These are phyloP conservation scores for Rhizomucor pusillus DNA, from an alignment of 371 early-diverging fungal genomes.

Conservation along the genomic window DNA sequence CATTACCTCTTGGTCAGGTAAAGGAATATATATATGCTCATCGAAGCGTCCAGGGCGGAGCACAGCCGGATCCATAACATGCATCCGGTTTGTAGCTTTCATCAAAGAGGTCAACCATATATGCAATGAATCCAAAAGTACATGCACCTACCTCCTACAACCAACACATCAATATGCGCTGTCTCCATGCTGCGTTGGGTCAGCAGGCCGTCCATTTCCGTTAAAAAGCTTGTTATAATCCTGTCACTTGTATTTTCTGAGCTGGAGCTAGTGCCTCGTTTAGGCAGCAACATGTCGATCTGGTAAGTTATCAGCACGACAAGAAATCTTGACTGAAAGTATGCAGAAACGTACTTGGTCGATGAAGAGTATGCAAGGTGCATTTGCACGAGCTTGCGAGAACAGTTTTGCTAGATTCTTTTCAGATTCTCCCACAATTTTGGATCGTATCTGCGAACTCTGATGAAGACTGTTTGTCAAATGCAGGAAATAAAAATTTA, in stretches of 20 bases:
- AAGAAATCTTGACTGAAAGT: too few species aligned
- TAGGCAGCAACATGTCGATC: slow-evolving; percentile 72
- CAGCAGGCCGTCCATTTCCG: slow-evolving; percentile 82
- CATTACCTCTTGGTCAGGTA: slow-evolving; percentile 55
- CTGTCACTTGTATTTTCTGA: slow-evolving; percentile 80
- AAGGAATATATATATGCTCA: slow-evolving; percentile 94
- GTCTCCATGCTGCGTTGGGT: slow-evolving; percentile 33
- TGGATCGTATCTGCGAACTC: slow-evolving; percentile 77
- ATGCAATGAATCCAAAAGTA: neutral
- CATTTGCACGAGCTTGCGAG: slow-evolving; percentile 70
- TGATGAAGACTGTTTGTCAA: slow-evolving; percentile 5
- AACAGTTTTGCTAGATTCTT: slow-evolving; percentile 72
- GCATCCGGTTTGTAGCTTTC: slow-evolving; percentile 61
- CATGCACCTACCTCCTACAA: slow-evolving; percentile 64
- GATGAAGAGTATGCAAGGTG: slow-evolving; percentile 83
- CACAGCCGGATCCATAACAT: slow-evolving; percentile 92
- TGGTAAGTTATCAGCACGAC: too few species aligned
- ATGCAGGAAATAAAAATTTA: too few species aligned
- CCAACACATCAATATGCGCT: slow-evolving; percentile 60
- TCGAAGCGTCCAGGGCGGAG: slow-evolving; percentile 99
- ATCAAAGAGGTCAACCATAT: neutral
- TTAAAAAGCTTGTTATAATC: slow-evolving; percentile 76
- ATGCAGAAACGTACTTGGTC: slow-evolving; percentile 58
- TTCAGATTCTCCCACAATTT: slow-evolving; percentile 83
- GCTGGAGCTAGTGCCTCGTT: slow-evolving; percentile 64